Percentiles rank a stretch among this genome's conserved stretches.
These are phyloP conservation scores for Neurospora tetrasperma DNA, from an alignment of 495 filamentous ascomycete genomes.

Conservation along the genomic window DNA sequence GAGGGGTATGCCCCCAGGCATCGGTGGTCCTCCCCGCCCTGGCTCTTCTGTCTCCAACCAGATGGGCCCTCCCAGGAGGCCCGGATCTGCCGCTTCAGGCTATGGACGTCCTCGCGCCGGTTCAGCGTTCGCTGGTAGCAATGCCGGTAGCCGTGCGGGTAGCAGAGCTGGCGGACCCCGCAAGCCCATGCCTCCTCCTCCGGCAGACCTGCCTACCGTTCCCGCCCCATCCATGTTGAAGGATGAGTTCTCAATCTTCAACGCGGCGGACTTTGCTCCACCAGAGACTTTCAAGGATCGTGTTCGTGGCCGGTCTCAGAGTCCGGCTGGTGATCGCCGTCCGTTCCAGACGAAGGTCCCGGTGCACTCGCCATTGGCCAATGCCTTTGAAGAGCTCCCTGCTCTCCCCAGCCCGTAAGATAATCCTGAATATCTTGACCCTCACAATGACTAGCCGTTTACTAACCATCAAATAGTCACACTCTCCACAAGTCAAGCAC, in stretches of 20 bases:
- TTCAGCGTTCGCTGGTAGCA: conserved; percentile 27
- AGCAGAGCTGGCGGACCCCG: conserved; percentile 26
- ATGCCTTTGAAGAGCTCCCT: conserved; percentile 77
- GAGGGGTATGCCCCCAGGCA: conserved; percentile 16
- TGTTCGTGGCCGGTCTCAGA: conserved; percentile 65
- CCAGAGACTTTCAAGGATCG: conserved; percentile 57
- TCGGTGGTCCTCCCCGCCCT: conserved; percentile 31
- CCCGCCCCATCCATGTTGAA: conserved; percentile 80
- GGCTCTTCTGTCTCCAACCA: conserved; percentile 32
- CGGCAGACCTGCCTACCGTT: conserved; percentile 59
- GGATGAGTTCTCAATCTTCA: conserved; percentile 65
- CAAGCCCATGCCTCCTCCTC: conserved; percentile 65
- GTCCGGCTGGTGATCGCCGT: conserved; percentile 62
- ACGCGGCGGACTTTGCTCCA: conserved; percentile 79
- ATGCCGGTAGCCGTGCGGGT: conserved; percentile 10
- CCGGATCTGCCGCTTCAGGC: conserved; percentile 59
- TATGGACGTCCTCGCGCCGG: conserved; percentile 37
- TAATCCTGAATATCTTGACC: neutral
- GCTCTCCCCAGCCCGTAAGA: conserved; percentile 88
- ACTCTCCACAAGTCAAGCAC: conserved; percentile 79
- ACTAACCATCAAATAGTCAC: conserved; percentile 44
- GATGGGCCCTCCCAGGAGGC: conserved; percentile 36
- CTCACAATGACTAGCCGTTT: neutral
- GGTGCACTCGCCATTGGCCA: conserved; percentile 65
- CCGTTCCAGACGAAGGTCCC: conserved; percentile 63